A percentile compares a stretch with the other conserved stretches of the same genome.
phyloP scores from a whole-genome alignment of 305 asterid genomes.

The Fraxinus sp. region DNA sequence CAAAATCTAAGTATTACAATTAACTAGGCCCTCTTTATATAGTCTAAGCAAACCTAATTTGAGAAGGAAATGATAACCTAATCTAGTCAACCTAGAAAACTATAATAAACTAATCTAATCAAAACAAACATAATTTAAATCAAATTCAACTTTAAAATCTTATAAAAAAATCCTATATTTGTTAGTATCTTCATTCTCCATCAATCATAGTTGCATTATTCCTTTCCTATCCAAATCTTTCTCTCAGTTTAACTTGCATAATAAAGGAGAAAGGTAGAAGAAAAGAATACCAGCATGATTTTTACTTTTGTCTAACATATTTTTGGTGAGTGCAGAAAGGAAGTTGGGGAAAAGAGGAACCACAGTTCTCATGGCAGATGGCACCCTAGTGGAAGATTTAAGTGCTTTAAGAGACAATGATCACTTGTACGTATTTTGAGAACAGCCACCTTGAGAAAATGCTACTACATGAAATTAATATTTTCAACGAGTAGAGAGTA shows the following conservation, averaged over 20 bases:
- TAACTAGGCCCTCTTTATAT: background rate
- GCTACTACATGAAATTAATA: background rate
- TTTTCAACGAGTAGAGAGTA: background rate
- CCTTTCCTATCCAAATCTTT: background rate
- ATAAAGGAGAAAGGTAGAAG: constrained; percentile 10
- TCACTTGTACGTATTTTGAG: constrained; percentile 69
- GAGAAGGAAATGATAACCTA: background rate
- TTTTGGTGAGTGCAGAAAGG: constrained; percentile 52
- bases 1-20: background rate
- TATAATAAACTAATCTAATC: background rate
- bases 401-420: constrained; percentile 73
- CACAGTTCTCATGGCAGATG: constrained; percentile 61
- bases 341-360: constrained; percentile 71
- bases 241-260: background rate
- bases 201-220: constrained; percentile 10
- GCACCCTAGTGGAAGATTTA: constrained; percentile 69
- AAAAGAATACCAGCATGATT: background rate
- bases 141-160: background rate
- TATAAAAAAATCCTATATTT: background rate
- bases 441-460: background rate
- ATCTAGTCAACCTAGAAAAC: background rate
- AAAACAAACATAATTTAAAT: background rate
- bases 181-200: background rate
- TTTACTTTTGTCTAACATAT: constrained; percentile 11
- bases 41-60: background rate